Evolutionary conservation across 2,329 filamentous ascomycete genomes (phyloP).

Genomic region (Trichoderma arundinaceum): DNA sequence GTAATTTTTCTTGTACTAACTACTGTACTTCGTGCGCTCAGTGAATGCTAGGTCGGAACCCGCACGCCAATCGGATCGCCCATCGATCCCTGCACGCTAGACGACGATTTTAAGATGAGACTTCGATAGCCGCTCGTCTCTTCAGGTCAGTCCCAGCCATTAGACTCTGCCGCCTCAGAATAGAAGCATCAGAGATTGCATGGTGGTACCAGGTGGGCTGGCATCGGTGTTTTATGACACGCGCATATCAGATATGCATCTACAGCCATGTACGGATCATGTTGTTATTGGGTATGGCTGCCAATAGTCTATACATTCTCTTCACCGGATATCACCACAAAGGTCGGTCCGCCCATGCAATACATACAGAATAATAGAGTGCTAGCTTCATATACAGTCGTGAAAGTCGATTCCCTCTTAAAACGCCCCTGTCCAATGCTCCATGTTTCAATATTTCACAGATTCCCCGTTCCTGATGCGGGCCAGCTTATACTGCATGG

Average conservation of each 20-base stretch:
- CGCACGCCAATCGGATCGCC: slow-evolving; percentile 12
- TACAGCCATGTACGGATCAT: not conserved
- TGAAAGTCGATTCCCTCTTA: not conserved
- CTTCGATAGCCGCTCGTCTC: slow-evolving; percentile 24
- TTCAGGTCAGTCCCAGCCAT: not conserved
- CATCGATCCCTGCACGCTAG: slow-evolving; percentile 14
- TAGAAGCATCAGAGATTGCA: slow-evolving; percentile 13
- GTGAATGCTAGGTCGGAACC: not conserved
- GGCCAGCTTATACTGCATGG: not conserved
- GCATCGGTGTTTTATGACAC: not conserved
- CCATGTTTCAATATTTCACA: slow-evolving; percentile 14
- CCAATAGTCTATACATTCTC: too few species aligned
- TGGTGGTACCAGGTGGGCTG: not conserved
- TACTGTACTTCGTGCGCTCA: not conserved
- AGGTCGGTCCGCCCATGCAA: not conserved
- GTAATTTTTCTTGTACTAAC: not conserved
- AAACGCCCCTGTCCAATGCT: slow-evolving; percentile 16
- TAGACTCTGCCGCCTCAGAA: slow-evolving; percentile 3
- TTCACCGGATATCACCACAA: not conserved
- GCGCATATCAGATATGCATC: not conserved
- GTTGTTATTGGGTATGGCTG: not conserved
- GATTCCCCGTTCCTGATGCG: not conserved
- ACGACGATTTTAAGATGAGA: slow-evolving; percentile 18
- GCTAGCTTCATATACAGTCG: not conserved
- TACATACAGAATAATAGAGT: not conserved